Conservation (phyloP, 1,139 yeast species). For the Kurtzmaniella quercitrusa region DNA sequence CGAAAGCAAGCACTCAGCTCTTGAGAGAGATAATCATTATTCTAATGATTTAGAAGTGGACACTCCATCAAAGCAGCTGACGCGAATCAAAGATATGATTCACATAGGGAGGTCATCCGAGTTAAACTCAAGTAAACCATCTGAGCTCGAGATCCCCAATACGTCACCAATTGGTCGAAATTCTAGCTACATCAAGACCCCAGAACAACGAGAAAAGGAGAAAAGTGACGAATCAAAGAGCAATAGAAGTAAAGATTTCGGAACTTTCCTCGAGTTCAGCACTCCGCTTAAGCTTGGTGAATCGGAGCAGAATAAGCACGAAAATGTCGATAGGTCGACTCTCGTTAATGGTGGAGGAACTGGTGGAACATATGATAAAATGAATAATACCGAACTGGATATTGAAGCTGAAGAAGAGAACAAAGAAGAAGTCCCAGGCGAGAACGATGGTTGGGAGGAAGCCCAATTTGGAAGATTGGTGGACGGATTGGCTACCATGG, state of each 20-base stretch:
- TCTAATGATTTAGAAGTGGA: not conserved
- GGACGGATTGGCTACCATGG: constrained; percentile 35
- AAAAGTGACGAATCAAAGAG: constrained; percentile 2
- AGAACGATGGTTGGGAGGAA: constrained; percentile 10
- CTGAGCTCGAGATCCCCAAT: constrained; percentile 4
- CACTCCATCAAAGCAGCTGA: constrained; percentile 2
- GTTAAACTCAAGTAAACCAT: not conserved
- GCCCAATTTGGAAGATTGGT: constrained; percentile 23
- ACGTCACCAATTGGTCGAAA: constrained; percentile 8
- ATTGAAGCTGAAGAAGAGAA: not conserved
- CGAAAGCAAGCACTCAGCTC: not conserved
- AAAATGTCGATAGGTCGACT: not conserved
- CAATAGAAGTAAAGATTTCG: constrained; percentile 9
- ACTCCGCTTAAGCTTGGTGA: constrained; percentile 15
- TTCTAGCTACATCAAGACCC: constrained; percentile 1
- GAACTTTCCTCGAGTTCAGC: constrained; percentile 16
- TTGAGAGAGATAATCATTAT: not conserved
- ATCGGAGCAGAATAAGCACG: not conserved
- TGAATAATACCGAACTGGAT: not conserved
- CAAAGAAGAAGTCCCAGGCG: constrained; percentile 4
- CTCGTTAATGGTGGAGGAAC: not conserved
- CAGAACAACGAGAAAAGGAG: not conserved
- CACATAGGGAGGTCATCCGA: constrained; percentile 1
- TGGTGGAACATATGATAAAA: not conserved
- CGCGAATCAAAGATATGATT: not conserved